phyloP scores from a whole-genome alignment of 2,329 filamentous ascomycete genomes.

The Stemphylium beticola region DNA sequence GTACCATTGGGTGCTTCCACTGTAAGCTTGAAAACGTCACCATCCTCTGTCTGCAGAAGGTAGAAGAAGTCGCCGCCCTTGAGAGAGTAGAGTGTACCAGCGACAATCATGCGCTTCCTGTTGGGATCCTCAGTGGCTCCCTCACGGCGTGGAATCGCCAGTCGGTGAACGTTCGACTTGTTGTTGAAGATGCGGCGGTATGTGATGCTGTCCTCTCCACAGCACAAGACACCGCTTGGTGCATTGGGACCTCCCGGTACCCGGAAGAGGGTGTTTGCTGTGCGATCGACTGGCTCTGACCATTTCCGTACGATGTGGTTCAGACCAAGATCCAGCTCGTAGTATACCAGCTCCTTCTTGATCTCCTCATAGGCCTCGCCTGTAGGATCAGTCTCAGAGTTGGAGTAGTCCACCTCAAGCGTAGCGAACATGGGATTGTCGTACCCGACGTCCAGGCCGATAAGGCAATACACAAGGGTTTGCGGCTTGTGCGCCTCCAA shows the following conservation, averaged over 20 bases:
- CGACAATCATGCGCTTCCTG: conserved; percentile 83
- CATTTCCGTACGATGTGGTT: conserved; percentile 98
- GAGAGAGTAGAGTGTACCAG: conserved; percentile 97
- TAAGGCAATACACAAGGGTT: conserved; percentile 85
- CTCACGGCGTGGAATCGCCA: conserved; percentile 84
- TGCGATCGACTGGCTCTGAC: conserved; percentile 91
- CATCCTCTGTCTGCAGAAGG: conserved; percentile 92
- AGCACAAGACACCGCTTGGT: conserved; percentile 93
- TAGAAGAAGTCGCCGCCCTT: conserved; percentile 94
- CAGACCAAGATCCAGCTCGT: conserved; percentile 93
- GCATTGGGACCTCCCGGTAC: conserved; percentile 93
- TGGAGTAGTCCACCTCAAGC: conserved; percentile 90
- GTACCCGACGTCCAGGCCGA: conserved; percentile 92
- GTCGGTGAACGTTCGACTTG: conserved; percentile 78
- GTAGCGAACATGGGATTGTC: conserved; percentile 96
- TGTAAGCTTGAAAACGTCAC: conserved; percentile 96
- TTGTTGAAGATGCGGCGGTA: conserved; percentile 87
- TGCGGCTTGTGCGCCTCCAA: conserved; percentile 94
- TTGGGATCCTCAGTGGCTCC: conserved; percentile 92
- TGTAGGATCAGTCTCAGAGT: conserved; percentile 87
- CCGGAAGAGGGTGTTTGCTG: conserved; percentile 88
- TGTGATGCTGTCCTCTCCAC: conserved; percentile 90
- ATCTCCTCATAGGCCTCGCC: conserved; percentile 80
- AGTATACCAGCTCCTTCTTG: conserved; percentile 94
- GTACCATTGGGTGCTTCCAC: conserved; percentile 75